Evolutionary conservation across 768 basidiomycete species (phyloP), one percentile per base, ranked within the genome.

Genomic region (Kwoniella dendrophila): DNA sequence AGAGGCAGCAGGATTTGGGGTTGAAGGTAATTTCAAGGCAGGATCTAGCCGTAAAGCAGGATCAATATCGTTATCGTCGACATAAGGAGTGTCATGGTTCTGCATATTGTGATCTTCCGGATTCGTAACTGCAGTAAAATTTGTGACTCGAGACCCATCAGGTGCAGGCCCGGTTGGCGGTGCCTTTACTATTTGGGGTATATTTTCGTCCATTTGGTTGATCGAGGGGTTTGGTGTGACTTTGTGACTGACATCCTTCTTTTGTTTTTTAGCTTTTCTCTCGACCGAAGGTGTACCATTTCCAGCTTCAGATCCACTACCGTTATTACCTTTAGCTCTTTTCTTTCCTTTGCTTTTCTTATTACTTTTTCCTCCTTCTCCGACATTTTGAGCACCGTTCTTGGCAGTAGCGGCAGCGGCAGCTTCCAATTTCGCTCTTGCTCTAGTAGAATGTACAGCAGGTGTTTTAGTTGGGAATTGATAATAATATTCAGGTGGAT

Each of bases 151-250:
- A n/a, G n/a, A n/a, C n/a, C n/a, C n/a, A n/a, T n/a, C n/a, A n/a
- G n/a, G n/a, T n/a, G n/a, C n/a, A n/a, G n/a, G n/a, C n/a, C n/a
- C n/a, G n/a, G n/a, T n/a, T n/a, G n/a, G n/a, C n/a, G n/a, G n/a
- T n/a, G n/a, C n/a, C n/a, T n/a, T 44, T 29, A 56, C 66, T 51
- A 62, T 72, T 48, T 70, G 50, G 10, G 40, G 57, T 45, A 50
- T 53, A 81, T 41, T 88, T 84, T 34, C 85, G 80, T 24, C 86
- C 86, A 68, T 40, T n/a, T 57, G 20, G 22, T n/a, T 43, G 41
- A 29, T 45, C 53, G 3, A 41, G 26, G 6, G 10, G 16, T 20
- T 51, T 50, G 38, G 24, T 51, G 49, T 58, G 47, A 8, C 44
- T 63, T 33, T 51, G 49, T 58, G 47, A 8, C 44, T 63, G 41